Conservation (phyloP, 1,139 yeast species). For the Meyerozyma carpophila region DNA sequence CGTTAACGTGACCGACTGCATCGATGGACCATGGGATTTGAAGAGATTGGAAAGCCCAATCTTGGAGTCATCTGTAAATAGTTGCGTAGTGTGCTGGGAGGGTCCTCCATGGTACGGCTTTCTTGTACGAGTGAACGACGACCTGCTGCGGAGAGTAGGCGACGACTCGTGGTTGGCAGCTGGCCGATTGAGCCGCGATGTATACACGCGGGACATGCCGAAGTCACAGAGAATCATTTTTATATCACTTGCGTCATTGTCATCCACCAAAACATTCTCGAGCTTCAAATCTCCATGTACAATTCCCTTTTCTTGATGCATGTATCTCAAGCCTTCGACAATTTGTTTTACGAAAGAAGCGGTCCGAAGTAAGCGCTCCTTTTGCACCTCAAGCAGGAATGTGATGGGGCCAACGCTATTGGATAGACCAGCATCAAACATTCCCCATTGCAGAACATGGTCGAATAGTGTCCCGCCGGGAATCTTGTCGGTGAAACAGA, state of each 20-base stretch:
- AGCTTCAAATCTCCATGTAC: constrained; percentile 89
- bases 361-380: constrained; percentile 17
- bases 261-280: constrained; percentile 72
- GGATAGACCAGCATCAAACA: constrained; percentile 22
- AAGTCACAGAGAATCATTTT: constrained; percentile 70
- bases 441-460: constrained; percentile 65
- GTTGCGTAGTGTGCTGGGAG: constrained; percentile 18
- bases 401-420: constrained; percentile 26
- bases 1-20: constrained; percentile 30
- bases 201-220: constrained; percentile 61
- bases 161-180: constrained; percentile 11
- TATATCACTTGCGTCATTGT: constrained; percentile 18
- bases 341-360: constrained; percentile 46
- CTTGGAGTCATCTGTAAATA: constrained; percentile 28
- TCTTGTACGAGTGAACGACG: constrained; percentile 32
- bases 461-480: constrained; percentile 83
- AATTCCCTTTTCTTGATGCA: constrained; percentile 62
- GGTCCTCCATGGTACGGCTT: constrained; percentile 34
- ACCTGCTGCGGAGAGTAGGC: constrained; percentile 42
- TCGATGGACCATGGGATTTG: constrained; percentile 31
- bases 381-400: constrained; percentile 25
- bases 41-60: constrained; percentile 26
- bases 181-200: constrained; percentile 19
- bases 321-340: constrained; percentile 56
- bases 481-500: constrained; percentile 68